A percentile compares a stretch with the other conserved stretches of the same genome.
Evolutionary conservation across 176 grass and related monocot species (phyloP).

Genomic region (Aegilops longissima): DNA sequence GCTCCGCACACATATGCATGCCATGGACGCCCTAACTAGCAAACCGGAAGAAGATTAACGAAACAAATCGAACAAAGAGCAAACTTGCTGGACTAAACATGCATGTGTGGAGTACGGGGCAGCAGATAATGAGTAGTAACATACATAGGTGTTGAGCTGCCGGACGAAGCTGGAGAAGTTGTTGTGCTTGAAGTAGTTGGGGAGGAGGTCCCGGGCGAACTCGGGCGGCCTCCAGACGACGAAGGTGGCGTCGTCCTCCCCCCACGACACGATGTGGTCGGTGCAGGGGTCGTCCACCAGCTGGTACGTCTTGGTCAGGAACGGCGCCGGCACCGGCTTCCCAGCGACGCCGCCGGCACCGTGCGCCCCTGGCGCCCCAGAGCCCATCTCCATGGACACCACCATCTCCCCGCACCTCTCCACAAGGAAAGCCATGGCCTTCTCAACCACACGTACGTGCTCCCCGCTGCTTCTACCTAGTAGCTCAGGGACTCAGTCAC

Average conservation of each 20-base stretch:
- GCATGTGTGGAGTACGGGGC: neutral
- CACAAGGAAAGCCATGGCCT: conserved; percentile 62
- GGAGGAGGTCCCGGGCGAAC: conserved; percentile 89
- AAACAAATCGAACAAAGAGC: neutral
- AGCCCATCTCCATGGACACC: conserved; percentile 64
- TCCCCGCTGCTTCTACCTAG: neutral
- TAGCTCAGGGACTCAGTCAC: neutral
- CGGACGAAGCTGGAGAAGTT: conserved; percentile 99
- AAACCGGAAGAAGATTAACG: neutral
- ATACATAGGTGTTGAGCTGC: conserved; percentile 99
- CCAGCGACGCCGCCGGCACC: neutral
- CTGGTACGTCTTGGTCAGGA: conserved; percentile 96
- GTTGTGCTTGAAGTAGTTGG: conserved; percentile 99
- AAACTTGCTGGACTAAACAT: neutral
- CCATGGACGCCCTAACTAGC: neutral
- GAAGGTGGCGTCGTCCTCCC: conserved; percentile 80
- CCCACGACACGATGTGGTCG: conserved; percentile 97
- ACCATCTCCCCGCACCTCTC: conserved; percentile 75
- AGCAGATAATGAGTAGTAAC: neutral
- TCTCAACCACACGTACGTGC: neutral
- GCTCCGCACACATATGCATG: neutral
- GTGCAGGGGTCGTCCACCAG: conserved; percentile 98
- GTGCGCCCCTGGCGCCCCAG: neutral
- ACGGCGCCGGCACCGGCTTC: conserved; percentile 82
- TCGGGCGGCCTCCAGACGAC: conserved; percentile 92